Conservation (phyloP, 371 early-diverging fungal species). For the Blastocladiella emersonii region DNA sequence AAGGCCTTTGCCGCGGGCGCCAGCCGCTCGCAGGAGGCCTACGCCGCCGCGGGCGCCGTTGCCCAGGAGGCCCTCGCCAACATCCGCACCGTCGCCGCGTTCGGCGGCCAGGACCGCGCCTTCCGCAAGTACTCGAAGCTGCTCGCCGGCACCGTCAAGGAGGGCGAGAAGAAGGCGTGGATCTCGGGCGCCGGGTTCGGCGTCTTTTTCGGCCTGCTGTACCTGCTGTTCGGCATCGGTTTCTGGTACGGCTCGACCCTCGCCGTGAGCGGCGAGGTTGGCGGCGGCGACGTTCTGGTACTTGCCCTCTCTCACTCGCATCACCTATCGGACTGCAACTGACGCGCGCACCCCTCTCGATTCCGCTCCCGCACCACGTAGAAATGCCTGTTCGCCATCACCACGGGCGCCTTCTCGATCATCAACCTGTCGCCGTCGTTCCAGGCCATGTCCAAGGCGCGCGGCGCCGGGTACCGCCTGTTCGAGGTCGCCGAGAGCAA, state of each 20-base stretch:
- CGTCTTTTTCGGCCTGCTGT: not conserved
- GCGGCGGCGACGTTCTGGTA: conserved; percentile 32
- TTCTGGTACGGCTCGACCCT: conserved; percentile 42
- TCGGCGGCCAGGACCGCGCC: conserved; percentile 5
- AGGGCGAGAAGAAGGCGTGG: not conserved
- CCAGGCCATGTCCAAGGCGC: conserved; percentile 38
- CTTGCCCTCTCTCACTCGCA: not conserved
- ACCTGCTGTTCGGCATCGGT: not conserved
- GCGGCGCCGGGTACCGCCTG: conserved; percentile 44
- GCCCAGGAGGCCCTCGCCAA: conserved; percentile 7
- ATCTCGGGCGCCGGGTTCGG: not conserved
- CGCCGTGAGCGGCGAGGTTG: conserved; percentile 27
- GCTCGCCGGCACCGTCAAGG: not conserved
- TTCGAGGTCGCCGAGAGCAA: not conserved
- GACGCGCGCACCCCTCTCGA: not conserved
- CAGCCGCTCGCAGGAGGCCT: conserved; percentile 46
- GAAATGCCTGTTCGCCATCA: not conserved
- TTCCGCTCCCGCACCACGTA: not conserved
- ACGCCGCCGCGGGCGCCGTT: conserved; percentile 6
- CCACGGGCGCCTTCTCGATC: conserved; percentile 16
- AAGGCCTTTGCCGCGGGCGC: conserved; percentile 17
- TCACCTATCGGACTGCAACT: not conserved
- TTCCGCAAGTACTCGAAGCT: not conserved
- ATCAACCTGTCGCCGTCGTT: conserved; percentile 44
- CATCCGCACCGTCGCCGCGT: conserved; percentile 9